A percentile compares a stretch with the other conserved stretches of the same genome.
phyloP scores from a whole-genome alignment of 768 basidiomycete species.

The Suillus spraguei region DNA sequence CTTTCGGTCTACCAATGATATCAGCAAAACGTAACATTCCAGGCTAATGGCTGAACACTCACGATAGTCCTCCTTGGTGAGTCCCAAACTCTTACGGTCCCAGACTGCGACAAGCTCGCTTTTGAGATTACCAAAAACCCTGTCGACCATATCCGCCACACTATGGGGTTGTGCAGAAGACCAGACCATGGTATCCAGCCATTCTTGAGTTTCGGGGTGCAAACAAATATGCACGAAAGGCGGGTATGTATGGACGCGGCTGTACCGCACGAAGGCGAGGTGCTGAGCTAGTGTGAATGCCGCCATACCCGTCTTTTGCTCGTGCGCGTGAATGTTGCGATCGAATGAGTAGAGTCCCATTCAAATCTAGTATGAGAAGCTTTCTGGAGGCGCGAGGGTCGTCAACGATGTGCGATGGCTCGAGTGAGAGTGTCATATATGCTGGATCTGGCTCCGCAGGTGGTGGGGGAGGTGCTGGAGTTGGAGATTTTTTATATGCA shows the following conservation, averaged over 20 bases:
- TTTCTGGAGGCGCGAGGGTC: constrained; percentile 47
- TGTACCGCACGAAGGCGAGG: constrained; percentile 44
- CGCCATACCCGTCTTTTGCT: constrained; percentile 9
- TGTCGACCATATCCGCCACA: constrained; percentile 73
- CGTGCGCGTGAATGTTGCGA: constrained; percentile 40
- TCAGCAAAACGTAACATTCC: constrained; percentile 9
- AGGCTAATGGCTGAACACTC: constrained; percentile 37
- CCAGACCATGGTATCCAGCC: constrained; percentile 90
- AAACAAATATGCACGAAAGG: constrained; percentile 67
- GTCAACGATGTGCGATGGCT: constrained; percentile 28
- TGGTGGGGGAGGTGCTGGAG: constrained; percentile 12
- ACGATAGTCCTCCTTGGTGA: constrained; percentile 67
- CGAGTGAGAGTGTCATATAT: constrained; percentile 38
- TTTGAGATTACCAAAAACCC: constrained; percentile 50
- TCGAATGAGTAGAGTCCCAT: constrained; percentile 73
- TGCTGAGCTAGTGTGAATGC: not conserved
- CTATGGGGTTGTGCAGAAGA: constrained; percentile 83
- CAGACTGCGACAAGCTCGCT: constrained; percentile 63
- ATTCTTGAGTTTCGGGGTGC: constrained; percentile 55
- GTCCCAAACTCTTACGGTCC: constrained; percentile 78
- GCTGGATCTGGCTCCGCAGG: constrained; percentile 31
- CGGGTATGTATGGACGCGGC: constrained; percentile 65
- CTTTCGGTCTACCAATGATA: constrained; percentile 18
- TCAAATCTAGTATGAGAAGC: constrained; percentile 74
- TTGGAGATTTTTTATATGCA: constrained; percentile 10